phyloP scores from a whole-genome alignment of 352 stramenopile genomes.

The Phytophthora melonis region DNA sequence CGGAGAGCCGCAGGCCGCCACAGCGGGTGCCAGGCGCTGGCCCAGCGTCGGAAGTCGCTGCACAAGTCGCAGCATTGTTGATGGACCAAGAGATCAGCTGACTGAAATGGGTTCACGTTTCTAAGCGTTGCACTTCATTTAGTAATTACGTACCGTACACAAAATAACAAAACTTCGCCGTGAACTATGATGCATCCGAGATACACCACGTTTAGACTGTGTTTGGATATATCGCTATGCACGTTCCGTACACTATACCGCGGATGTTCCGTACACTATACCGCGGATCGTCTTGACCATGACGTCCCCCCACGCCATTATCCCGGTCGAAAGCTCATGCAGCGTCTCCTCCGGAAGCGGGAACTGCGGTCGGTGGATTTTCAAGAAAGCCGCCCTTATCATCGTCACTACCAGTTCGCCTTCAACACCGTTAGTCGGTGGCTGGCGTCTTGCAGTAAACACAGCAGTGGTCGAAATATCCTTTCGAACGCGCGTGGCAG shows the following conservation, averaged over 20 bases:
- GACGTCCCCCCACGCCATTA: conserved; percentile 21
- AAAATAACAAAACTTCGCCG: too few relatives aligned
- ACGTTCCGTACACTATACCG: not conserved
- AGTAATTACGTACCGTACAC: not conserved
- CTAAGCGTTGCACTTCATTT: not conserved
- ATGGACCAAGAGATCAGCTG: not conserved
- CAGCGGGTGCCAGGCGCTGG: conserved; percentile 9
- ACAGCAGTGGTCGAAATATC: conserved; percentile 20
- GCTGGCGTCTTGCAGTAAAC: conserved; percentile 1
- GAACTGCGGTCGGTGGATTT: conserved; percentile 18
- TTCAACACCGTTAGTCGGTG: not conserved
- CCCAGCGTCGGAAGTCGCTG: conserved; percentile 22
- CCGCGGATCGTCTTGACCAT: conserved; percentile 15
- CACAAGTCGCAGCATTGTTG: conserved; percentile 34
- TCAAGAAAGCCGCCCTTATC: conserved; percentile 22
- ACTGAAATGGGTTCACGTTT: conserved; percentile 16
- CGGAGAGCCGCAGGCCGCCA: conserved; percentile 8
- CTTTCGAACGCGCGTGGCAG: conserved; percentile 26
- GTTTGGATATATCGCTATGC: too few relatives aligned
- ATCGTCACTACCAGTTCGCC: conserved; percentile 25
- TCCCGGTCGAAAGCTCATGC: conserved; percentile 14
- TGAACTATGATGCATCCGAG: too few relatives aligned
- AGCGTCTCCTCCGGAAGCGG: conserved; percentile 2
- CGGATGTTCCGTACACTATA: conserved; percentile 9
- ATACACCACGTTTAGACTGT: too few relatives aligned